Base-by-base conservation (phyloP, 2,329 filamentous ascomycete genomes). In the Trichoderma sp. region DNA sequence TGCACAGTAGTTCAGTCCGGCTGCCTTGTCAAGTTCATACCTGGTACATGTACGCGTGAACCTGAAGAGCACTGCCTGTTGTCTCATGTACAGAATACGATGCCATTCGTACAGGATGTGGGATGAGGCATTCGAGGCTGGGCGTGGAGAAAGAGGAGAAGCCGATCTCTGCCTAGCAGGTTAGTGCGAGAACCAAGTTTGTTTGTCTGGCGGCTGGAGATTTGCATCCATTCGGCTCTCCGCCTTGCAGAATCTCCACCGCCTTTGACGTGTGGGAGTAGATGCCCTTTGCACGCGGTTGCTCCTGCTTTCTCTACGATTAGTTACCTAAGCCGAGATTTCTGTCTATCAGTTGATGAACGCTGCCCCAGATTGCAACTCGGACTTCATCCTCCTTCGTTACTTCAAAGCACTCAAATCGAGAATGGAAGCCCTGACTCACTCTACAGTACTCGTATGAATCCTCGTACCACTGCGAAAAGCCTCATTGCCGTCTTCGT, bases 251-350 rank as follows among this genome's bases (percentile, higher is more conserved):
- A 26, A 51, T 39, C 24, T 51, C 59, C 59, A 62, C 60, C 60
- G 60, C 60, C 50, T 55, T 55, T 50, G 50, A 63, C 60, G 50
- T 63, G 60, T 24, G 58, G 15, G 17, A 61, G 39, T 24, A 54
- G 48, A 34, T 62, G 24, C 30, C 41, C 10, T 44, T 52, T 21
- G 17, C 47, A 30, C 15, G 26, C 3, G 7, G 19, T 52, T n/a
- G 34, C 34, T 39, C 34, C 34, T 39, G 34, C 34, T 14, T 39
- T 39, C 12, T 39, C 34, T 39, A 14, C 30, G 30, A 2, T 10
- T 9, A 3, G 7, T 52, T 21, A 34, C 17, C 15, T 34, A 34
- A 52, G 10, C n/a, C 14, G n/a, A 19, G 15, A 7, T 34, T 34
- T 1, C 7, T 7, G 1, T 21, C 3, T 39, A 39, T 45, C 19